These are phyloP conservation scores for Mortierella sp. DNA, from an alignment of 371 early-diverging fungal species.

Conservation along the genomic window DNA sequence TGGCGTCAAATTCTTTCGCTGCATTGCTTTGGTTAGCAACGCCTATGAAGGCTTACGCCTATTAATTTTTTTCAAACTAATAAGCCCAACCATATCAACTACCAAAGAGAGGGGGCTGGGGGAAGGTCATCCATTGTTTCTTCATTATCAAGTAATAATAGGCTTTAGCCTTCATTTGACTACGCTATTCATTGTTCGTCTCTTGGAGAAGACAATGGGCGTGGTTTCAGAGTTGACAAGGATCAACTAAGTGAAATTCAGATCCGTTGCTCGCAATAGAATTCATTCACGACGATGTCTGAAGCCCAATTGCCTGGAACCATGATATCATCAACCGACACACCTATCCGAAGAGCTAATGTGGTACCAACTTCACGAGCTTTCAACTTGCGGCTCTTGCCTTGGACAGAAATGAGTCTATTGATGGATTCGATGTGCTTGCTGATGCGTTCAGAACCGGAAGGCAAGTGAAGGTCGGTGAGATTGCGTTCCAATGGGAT, in stretches of 20 bases:
- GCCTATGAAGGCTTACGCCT: too few relatives aligned
- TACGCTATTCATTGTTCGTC: not conserved
- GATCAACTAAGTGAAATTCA: not conserved
- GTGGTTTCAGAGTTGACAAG: slow-evolving; percentile 1
- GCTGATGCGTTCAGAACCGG: not conserved
- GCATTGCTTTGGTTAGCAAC: too few relatives aligned
- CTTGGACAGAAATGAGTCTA: not conserved
- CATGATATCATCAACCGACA: slow-evolving; percentile 37
- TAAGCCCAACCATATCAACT: too few relatives aligned
- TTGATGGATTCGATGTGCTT: not conserved
- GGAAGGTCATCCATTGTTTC: not conserved
- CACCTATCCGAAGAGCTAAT: slow-evolving; percentile 19
- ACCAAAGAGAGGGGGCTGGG: too few relatives aligned
- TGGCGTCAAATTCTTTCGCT: too few relatives aligned
- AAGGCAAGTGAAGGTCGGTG: not conserved
- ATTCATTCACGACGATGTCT: slow-evolving; percentile 20
- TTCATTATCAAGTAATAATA: not conserved
- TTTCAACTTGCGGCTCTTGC: not conserved
- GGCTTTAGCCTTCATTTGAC: slow-evolving; percentile 1
- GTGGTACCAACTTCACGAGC: slow-evolving; percentile 12
- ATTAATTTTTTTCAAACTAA: too few relatives aligned
- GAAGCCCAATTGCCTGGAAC: slow-evolving; percentile 51
- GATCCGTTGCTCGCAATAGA: slow-evolving; percentile 2
- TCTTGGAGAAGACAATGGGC: not conserved
- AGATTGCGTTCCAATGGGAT: not conserved